Evolutionary conservation across 1,284 basidiomycete species (phyloP).

Genomic region (Cryptococcus jaspeensis): DNA sequence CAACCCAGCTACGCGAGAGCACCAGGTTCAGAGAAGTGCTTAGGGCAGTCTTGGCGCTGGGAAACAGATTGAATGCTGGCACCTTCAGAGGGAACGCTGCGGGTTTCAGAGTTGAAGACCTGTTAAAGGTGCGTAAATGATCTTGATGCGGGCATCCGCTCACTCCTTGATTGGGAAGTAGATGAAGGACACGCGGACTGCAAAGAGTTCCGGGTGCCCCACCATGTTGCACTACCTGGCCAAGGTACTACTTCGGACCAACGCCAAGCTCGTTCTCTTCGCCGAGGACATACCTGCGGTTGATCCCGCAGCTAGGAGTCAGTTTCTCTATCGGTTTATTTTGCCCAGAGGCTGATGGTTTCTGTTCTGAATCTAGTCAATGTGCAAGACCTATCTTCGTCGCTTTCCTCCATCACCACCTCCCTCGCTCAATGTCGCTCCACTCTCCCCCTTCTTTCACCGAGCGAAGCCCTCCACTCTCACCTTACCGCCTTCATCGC

Average conservation of each 20-base stretch:
- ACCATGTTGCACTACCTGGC: conserved; percentile 85
- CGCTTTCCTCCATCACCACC: conserved; percentile 60
- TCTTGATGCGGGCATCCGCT: neutral
- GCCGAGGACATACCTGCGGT: conserved; percentile 77
- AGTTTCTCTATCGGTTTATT: conserved; percentile 22
- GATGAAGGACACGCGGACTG: conserved; percentile 82
- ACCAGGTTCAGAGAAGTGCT: conserved; percentile 67
- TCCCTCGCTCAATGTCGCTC: conserved; percentile 66
- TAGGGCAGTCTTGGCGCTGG: conserved; percentile 69
- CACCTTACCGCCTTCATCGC: conserved; percentile 68
- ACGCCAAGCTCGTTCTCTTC: conserved; percentile 68
- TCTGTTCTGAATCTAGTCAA: conserved; percentile 61
- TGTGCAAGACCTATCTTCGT: conserved; percentile 61
- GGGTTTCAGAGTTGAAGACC: conserved; percentile 77
- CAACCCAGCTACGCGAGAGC: conserved; percentile 69
- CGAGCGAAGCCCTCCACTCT: conserved; percentile 60
- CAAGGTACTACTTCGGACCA: conserved; percentile 65
- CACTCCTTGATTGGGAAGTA: conserved; percentile 38
- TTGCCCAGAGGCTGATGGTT: neutral
- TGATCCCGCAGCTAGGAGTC: conserved; percentile 76
- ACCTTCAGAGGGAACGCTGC: conserved; percentile 77
- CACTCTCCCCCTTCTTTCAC: conserved; percentile 37
- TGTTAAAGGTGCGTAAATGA: conserved; percentile 74
- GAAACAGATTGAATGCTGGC: conserved; percentile 77
- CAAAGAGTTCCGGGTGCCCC: conserved; percentile 69